Evolutionary conservation across 148 eudicot species (phyloP).

Genomic region (Fallopia convolvulus): DNA sequence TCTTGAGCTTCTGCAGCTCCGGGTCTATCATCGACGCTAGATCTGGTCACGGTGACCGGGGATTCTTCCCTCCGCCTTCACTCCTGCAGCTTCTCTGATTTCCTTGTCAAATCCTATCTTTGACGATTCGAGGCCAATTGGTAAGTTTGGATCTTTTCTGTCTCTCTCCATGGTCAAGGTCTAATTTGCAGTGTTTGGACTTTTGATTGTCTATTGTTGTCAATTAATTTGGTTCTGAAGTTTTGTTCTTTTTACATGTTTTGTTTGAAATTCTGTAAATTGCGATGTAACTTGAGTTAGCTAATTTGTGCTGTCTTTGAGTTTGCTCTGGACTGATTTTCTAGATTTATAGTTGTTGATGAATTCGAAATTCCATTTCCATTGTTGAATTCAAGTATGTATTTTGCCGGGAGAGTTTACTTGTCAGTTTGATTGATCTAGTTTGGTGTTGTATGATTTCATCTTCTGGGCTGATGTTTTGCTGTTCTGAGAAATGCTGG

Average conservation of each 20-base stretch:
- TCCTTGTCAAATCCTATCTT: neutral
- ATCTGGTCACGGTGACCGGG: neutral
- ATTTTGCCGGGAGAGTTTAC: neutral
- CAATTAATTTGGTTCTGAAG: neutral
- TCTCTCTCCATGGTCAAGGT: neutral
- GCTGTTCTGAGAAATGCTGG: neutral
- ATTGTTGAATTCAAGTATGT: neutral
- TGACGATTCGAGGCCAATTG: neutral
- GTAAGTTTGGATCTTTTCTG: neutral
- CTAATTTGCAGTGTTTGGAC: neutral
- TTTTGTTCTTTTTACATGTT: neutral
- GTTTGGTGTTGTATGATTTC: neutral
- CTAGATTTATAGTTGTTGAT: neutral
- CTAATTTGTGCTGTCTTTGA: neutral
- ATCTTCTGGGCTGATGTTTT: slow-evolving; percentile 5
- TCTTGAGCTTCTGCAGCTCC: neutral
- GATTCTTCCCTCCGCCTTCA: neutral
- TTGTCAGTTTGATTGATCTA: neutral
- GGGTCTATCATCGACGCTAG: neutral
- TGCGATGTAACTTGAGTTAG: neutral
- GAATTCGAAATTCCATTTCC: neutral
- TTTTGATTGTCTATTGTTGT: neutral
- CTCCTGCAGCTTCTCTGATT: neutral
- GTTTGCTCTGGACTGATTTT: neutral
- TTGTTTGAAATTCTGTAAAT: neutral